Conservation (phyloP, 805 yeast species). For the Martiniozyma abietophila region DNA sequence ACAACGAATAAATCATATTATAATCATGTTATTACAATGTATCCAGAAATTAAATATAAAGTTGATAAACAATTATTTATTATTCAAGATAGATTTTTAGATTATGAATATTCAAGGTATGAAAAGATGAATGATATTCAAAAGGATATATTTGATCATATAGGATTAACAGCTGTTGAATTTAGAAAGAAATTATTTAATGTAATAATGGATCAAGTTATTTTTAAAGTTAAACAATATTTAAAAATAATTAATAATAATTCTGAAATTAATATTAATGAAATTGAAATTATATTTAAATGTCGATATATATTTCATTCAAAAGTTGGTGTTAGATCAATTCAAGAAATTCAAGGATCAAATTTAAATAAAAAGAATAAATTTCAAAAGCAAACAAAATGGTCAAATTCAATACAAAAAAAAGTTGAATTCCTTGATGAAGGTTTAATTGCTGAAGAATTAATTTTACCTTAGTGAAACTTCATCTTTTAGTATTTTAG, state of each 20-base stretch:
- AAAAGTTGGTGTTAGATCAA: background rate
- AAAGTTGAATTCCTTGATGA: conserved; percentile 19
- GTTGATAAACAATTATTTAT: conserved; percentile 1
- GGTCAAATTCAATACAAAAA: no score
- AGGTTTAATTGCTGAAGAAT: conserved; percentile 19
- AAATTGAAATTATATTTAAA: background rate
- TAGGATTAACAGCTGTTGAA: conserved; percentile 3
- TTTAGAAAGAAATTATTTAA: conserved; percentile 3
- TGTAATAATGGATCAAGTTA: background rate
- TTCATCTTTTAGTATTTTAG: no score
- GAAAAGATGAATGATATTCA: conserved; percentile 6
- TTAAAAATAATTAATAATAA: background rate
- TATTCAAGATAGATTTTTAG: conserved; percentile 5
- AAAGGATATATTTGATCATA: background rate
- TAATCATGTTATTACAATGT: no score
- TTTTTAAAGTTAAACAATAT: background rate
- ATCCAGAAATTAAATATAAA: background rate
- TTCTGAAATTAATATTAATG: background rate
- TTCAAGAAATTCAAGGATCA: no score
- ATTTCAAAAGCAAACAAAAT: no score
- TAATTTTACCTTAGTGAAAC: no score
- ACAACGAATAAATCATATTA: conserved; percentile 38
- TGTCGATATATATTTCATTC: conserved; percentile 4
- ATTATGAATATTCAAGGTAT: conserved; percentile 6
- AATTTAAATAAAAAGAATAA: conserved; percentile 12